Evolutionary conservation across 768 basidiomycete genomes (phyloP), one percentile per base, ranked within the genome.

Genomic region (Rhizopogon salebrosus): DNA sequence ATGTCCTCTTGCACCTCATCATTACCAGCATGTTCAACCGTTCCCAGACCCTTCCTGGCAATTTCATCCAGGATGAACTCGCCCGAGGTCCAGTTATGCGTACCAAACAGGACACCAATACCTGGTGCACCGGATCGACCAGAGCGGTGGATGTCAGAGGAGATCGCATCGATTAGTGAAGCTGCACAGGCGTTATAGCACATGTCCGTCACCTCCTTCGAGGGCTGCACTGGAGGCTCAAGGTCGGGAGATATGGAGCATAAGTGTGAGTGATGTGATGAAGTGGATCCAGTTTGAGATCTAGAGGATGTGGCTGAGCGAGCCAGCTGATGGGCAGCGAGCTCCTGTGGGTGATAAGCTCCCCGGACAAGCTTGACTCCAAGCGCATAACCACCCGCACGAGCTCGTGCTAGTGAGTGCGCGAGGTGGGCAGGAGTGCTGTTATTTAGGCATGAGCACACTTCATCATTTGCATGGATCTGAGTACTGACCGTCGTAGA

Each of bases 291-390:
- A 9, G 9, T 22, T 34, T 29, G 8, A 0, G 54, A 40, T 31
- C 39, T 22, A 16, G 26, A 18, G n/a, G 70, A 62, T 1, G 71
- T 70, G 10, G 58, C 42, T 9, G 54, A 35, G 35, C 45, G 31
- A 34, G 45, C 20, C 22, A 34, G 9, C 14, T 46, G 45, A 34
- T 65, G 76, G 2, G 82, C 82, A 4, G 76, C 70, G 24, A 79
- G 56, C 62, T 97, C 94, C 53, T 88, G 80, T 0, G 82, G 76
- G 62, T 94, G 91, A 67, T 98, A 98, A 2, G 94, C 94, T 0
- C 94, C 94, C 22, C 94, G 83, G 27, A 97, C 94, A 43, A 98
- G 85, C 68, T 97, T 98, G 51, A 92, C 83, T 9, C 94, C 94
- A 0, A 95, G 77, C 0, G 87, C 75, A 63, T 90, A 95, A 35